phyloP scores from a whole-genome alignment of 768 basidiomycete species.

The Calocybe gangraenosa region DNA sequence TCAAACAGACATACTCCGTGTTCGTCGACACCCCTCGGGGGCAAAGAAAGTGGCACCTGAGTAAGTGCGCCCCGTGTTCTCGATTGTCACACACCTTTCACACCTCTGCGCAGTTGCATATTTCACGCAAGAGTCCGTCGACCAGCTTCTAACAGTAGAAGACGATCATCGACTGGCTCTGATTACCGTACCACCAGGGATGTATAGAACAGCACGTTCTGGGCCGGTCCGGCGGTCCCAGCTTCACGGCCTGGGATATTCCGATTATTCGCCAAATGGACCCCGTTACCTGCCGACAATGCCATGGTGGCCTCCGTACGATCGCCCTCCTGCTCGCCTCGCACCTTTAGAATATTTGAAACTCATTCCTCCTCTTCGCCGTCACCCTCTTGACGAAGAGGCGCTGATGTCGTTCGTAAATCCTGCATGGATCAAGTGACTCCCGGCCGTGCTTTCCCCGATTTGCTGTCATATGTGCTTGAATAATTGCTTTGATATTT shows the following conservation, averaged over 20 bases:
- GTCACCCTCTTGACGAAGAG: conserved; percentile 70
- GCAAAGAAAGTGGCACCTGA: conserved; percentile 80
- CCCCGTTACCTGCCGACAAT: background rate
- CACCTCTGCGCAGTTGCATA: conserved; percentile 56
- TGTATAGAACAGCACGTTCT: conserved; percentile 63
- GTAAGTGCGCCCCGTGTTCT: conserved; percentile 50
- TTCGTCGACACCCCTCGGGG: conserved; percentile 63
- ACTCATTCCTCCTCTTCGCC: conserved; percentile 52
- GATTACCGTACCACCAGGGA: conserved; percentile 53
- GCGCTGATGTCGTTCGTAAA: conserved; percentile 57
- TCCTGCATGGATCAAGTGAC: conserved; percentile 7
- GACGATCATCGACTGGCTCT: conserved; percentile 50
- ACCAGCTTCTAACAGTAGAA: conserved; percentile 54
- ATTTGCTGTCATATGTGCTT: too few species aligned
- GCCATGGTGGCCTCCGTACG: background rate
- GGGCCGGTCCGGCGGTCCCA: conserved; percentile 27
- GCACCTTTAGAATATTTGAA: conserved; percentile 65
- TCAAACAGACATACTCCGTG: conserved; percentile 81
- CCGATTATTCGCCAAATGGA: background rate
- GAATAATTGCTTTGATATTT: too few species aligned
- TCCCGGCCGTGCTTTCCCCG: too few species aligned
- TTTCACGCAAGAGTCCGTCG: conserved; percentile 60
- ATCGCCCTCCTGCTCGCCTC: conserved; percentile 27
- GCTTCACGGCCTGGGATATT: conserved; percentile 10
- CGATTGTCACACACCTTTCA: background rate